Percentiles rank a stretch among this genome's conserved stretches.
phyloP scores from a whole-genome alignment of 2,329 filamentous ascomycete genomes.

The Lasiodiplodia hormozganensis region DNA sequence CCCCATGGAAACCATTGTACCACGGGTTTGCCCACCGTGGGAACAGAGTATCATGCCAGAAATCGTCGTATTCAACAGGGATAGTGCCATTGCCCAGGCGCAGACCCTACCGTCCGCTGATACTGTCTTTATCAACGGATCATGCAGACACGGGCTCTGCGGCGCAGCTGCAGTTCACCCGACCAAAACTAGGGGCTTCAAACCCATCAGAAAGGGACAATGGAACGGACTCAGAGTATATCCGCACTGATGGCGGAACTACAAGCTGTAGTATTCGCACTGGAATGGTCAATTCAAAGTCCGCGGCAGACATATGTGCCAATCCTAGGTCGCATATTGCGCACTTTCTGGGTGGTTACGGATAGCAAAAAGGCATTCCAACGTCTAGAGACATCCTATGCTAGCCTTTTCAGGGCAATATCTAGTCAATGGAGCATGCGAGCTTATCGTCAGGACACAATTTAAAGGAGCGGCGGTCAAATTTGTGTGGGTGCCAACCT shows the following conservation, averaged over 20 bases:
- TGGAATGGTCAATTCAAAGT: not conserved
- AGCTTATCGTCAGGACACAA: not conserved
- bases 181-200: not conserved
- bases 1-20: conserved; percentile 11
- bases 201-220: not conserved
- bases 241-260: not conserved
- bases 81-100: not conserved
- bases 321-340: not conserved
- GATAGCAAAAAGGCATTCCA: not conserved
- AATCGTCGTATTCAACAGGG: not conserved
- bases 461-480: not conserved
- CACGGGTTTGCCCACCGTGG: not conserved
- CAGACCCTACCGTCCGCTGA: not conserved
- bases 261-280: not conserved
- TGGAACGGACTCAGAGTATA: not conserved
- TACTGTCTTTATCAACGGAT: conserved; percentile 3
- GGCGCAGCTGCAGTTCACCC: not conserved
- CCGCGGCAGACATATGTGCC: not conserved
- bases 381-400: not conserved
- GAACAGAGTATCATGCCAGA: not conserved
- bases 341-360: not conserved
- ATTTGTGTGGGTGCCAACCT: not conserved
- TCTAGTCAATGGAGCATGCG: not conserved
- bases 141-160: conserved; percentile 8
- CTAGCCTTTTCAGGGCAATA: not conserved